A percentile compares a stretch with the other conserved stretches of the same genome.
Conservation (phyloP, 768 basidiomycete species). For the Pisolithus orientalis region DNA sequence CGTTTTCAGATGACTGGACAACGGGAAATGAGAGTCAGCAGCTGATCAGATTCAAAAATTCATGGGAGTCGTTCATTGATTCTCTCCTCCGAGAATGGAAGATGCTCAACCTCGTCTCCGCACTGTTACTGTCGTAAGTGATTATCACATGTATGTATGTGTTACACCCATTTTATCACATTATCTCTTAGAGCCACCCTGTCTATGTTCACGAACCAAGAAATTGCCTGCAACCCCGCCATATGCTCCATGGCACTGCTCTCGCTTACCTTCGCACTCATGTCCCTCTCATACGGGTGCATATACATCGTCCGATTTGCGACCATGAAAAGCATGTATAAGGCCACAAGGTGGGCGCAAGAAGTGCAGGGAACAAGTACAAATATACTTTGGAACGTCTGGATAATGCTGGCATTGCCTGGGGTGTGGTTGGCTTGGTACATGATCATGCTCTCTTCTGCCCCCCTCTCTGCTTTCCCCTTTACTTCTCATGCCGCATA, state of each 20-base stretch:
- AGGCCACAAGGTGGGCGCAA: slow-evolving; percentile 71
- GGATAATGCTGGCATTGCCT: slow-evolving; percentile 57
- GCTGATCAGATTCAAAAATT: slow-evolving; percentile 52
- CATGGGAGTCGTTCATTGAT: slow-evolving; percentile 71
- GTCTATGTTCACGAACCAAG: slow-evolving; percentile 53
- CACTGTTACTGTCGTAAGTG: slow-evolving; percentile 46
- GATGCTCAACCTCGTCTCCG: slow-evolving; percentile 69
- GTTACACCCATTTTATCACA: no score
- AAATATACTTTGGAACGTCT: slow-evolving; percentile 56
- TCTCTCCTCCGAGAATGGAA: slow-evolving; percentile 72
- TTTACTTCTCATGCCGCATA: neutral
- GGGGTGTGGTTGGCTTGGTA: slow-evolving; percentile 68
- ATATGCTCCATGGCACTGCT: slow-evolving; percentile 56
- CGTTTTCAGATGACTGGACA: slow-evolving; percentile 51
- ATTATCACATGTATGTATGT: neutral
- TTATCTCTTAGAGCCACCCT: slow-evolving; percentile 48
- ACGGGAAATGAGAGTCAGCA: slow-evolving; percentile 50
- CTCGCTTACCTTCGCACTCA: slow-evolving; percentile 62
- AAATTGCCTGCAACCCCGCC: slow-evolving; percentile 51
- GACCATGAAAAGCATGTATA: slow-evolving; percentile 66
- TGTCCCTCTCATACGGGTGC: slow-evolving; percentile 70
- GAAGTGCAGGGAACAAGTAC: slow-evolving; percentile 50
- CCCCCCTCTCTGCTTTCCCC: neutral
- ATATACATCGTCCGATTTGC: slow-evolving; percentile 68
- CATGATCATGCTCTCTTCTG: slow-evolving; percentile 4